phyloP scores from a whole-genome alignment of 2,329 filamentous ascomycete species.

The Neophaeococcomyces aloes region DNA sequence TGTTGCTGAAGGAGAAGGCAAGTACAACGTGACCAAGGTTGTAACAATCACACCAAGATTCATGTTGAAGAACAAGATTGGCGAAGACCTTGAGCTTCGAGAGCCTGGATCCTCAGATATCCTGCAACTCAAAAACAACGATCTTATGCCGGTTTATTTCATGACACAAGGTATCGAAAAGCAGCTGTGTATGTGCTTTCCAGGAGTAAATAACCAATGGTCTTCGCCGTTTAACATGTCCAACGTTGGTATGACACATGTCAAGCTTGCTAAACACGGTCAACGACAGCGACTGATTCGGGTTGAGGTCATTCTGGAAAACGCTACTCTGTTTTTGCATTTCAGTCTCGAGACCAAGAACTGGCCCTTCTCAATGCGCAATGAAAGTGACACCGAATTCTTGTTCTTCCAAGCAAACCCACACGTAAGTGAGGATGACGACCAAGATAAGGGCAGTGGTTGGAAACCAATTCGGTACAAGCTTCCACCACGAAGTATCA shows the following conservation, averaged over 20 bases:
- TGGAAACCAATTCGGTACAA: slow-evolving; percentile 92
- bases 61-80: slow-evolving; percentile 84
- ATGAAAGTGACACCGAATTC: slow-evolving; percentile 94
- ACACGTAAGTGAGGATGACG: slow-evolving; percentile 81
- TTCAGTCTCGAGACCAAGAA: slow-evolving; percentile 84
- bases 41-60: slow-evolving; percentile 88
- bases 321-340: slow-evolving; percentile 86
- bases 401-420: slow-evolving; percentile 93
- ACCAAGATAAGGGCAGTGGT: slow-evolving; percentile 60
- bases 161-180: slow-evolving; percentile 73
- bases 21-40: slow-evolving; percentile 95
- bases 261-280: slow-evolving; percentile 85
- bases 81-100: slow-evolving; percentile 77
- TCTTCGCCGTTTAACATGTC: slow-evolving; percentile 96
- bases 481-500: slow-evolving; percentile 86
- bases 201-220: slow-evolving; percentile 93
- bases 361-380: slow-evolving; percentile 98
- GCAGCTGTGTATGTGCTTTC: slow-evolving; percentile 85
- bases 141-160: slow-evolving; percentile 79
- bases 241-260: slow-evolving; percentile 80
- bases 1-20: slow-evolving; percentile 82
- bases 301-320: slow-evolving; percentile 82
- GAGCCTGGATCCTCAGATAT: slow-evolving; percentile 86
- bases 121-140: slow-evolving; percentile 64
- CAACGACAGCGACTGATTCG: slow-evolving; percentile 81